phyloP scores from a whole-genome alignment of 2,329 filamentous ascomycete genomes.

The Phaeosphaeria sp. region DNA sequence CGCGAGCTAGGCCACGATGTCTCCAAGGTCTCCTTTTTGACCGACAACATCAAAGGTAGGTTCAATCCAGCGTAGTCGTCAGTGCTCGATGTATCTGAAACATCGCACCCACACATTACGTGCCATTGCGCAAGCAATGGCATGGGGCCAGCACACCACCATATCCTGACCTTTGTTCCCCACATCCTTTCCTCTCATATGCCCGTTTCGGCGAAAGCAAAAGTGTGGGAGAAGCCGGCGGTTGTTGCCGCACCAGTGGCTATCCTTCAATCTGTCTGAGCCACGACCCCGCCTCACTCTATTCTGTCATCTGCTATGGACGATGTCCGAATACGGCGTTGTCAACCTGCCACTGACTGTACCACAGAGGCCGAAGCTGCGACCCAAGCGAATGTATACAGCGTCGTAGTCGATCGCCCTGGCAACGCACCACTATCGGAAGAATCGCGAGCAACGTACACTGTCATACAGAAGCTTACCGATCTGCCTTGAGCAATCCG shows the following conservation, averaged over 20 bases:
- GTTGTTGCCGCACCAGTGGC: constrained; percentile 13
- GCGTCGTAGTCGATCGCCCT: constrained; percentile 62
- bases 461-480: constrained; percentile 43
- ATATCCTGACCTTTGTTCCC: constrained; percentile 1
- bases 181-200: constrained; percentile 3
- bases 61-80: background rate
- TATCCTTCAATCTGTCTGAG: constrained; percentile 13
- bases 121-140: constrained; percentile 14
- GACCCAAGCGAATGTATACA: constrained; percentile 50
- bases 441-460: constrained; percentile 25
- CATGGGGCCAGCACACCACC: background rate
- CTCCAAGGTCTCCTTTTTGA: constrained; percentile 75
- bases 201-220: background rate
- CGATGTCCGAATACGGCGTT: constrained; percentile 8
- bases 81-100: background rate
- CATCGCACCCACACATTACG: constrained; percentile 7
- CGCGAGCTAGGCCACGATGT: constrained; percentile 53
- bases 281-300: constrained; percentile 15
- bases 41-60: constrained; percentile 73
- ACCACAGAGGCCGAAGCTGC: constrained; percentile 54
- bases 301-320: constrained; percentile 6
- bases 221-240: background rate
- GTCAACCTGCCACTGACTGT: constrained; percentile 27
- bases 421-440: constrained; percentile 69
- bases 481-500: constrained; percentile 39